A percentile compares a stretch with the other conserved stretches of the same genome.
Evolutionary conservation across 768 basidiomycete species (phyloP).

Genomic region (Lactifluus subvellereus): DNA sequence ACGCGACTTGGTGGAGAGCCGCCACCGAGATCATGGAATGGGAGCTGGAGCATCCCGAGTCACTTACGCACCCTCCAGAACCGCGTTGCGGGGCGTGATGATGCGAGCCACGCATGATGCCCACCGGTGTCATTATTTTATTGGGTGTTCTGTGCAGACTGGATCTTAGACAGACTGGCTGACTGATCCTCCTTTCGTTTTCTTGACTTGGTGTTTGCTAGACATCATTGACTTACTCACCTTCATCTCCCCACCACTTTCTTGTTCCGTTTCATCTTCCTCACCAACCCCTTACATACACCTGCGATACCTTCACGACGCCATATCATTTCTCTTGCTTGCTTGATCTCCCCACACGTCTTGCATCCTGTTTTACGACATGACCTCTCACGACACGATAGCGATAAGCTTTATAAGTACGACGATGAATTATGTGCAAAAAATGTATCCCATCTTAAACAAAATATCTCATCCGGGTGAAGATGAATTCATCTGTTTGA

Average conservation of each 20-base stretch:
- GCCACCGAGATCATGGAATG: constrained; percentile 12
- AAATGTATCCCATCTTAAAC: neutral
- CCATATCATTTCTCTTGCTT: neutral
- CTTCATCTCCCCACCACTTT: neutral
- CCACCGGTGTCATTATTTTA: neutral
- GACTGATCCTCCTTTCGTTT: neutral
- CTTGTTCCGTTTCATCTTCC: neutral
- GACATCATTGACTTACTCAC: neutral
- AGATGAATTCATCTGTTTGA: too few relatives aligned
- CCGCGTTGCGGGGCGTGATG: constrained; percentile 11
- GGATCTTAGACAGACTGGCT: too few relatives aligned
- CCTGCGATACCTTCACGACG: neutral
- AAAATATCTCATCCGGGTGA: too few relatives aligned
- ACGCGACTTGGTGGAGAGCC: neutral
- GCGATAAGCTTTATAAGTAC: constrained; percentile 15
- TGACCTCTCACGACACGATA: constrained; percentile 1
- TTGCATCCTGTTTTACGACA: constrained; percentile 1
- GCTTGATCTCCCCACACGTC: neutral
- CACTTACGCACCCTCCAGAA: constrained; percentile 21
- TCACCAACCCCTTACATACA: neutral
- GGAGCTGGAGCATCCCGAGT: constrained; percentile 18
- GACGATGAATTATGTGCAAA: neutral
- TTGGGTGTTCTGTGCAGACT: neutral
- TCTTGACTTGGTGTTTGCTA: neutral
- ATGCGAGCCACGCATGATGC: constrained; percentile 6